Conservation (phyloP, 352 stramenopile genomes). For the Phytophthora pistaciae region DNA sequence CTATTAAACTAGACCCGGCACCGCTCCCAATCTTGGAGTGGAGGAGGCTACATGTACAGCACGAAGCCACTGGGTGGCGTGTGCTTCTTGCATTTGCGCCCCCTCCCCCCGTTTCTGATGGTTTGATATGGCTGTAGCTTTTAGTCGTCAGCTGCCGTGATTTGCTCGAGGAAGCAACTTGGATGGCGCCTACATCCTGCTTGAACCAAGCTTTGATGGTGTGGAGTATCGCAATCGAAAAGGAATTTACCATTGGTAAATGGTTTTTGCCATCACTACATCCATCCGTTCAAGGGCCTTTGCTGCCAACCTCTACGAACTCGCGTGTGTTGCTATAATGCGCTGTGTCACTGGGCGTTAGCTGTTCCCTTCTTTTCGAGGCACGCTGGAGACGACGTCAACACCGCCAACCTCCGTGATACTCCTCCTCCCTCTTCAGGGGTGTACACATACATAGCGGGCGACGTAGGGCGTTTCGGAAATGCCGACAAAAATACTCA, state of each 20-base stretch:
- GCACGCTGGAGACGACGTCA: slow-evolving; percentile 3
- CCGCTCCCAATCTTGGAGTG: neutral
- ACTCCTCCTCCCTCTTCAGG: no score
- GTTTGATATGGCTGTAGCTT: slow-evolving; percentile 8
- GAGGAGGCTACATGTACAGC: neutral
- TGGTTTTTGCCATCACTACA: neutral
- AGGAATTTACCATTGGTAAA: neutral
- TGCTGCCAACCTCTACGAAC: no score
- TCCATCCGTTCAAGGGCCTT: no score
- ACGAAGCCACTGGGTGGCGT: neutral
- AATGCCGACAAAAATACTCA: slow-evolving; percentile 39
- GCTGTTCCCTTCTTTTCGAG: neutral
- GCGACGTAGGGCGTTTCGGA: slow-evolving; percentile 24
- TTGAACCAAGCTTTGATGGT: no score
- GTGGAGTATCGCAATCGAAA: neutral
- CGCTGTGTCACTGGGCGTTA: neutral
- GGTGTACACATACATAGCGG: neutral
- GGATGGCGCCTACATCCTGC: no score
- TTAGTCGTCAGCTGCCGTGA: slow-evolving; percentile 19
- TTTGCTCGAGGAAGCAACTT: slow-evolving; percentile 6
- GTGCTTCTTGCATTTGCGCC: no score
- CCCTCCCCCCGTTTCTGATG: neutral
- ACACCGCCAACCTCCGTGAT: no score
- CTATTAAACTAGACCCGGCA: no score
- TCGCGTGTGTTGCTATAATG: no score